Evolutionary conservation across 176 grass and related monocot species (phyloP).

Genomic region (Poa pratensis): DNA sequence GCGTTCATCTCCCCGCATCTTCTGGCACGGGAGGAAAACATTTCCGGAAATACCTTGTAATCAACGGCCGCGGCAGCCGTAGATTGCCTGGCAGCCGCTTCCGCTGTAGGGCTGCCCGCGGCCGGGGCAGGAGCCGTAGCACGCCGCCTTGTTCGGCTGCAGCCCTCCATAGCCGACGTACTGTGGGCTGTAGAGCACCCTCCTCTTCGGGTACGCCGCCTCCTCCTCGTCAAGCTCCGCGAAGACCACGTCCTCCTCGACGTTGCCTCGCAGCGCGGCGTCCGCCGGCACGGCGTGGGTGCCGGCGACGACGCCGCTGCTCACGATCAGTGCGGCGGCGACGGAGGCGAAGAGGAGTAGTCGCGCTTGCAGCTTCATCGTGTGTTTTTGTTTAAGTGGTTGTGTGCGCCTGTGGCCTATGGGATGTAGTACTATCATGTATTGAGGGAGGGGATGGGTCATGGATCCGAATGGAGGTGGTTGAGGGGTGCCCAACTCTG

Average conservation of each 20-base stretch:
- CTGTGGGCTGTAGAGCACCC: not conserved
- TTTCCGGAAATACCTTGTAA: too few species aligned
- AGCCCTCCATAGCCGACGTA: constrained; percentile 9
- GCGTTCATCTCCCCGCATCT: too few species aligned
- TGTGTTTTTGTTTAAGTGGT: not conserved
- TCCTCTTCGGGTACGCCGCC: constrained; percentile 31
- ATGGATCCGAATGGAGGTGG: too few species aligned
- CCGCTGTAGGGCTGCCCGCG: constrained; percentile 27
- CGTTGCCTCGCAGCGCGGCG: not conserved
- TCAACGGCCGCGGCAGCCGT: not conserved
- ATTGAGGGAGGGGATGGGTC: too few species aligned
- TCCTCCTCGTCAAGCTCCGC: not conserved
- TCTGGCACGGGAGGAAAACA: too few species aligned
- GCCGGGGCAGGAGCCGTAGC: constrained; percentile 39
- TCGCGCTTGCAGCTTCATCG: constrained; percentile 10
- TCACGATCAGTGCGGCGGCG: not conserved
- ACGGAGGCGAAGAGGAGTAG: not conserved
- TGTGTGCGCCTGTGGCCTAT: not conserved
- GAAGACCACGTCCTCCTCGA: constrained; percentile 1
- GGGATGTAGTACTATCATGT: not conserved
- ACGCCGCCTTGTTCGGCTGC: constrained; percentile 15
- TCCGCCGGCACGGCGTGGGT: not conserved
- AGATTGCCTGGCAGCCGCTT: constrained; percentile 20
- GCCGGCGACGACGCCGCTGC: not conserved
- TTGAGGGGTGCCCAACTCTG: too few species aligned